These are phyloP conservation scores for Conoideocrella luteorostrata DNA, from an alignment of 2,329 filamentous ascomycete species.

Conservation along the genomic window DNA sequence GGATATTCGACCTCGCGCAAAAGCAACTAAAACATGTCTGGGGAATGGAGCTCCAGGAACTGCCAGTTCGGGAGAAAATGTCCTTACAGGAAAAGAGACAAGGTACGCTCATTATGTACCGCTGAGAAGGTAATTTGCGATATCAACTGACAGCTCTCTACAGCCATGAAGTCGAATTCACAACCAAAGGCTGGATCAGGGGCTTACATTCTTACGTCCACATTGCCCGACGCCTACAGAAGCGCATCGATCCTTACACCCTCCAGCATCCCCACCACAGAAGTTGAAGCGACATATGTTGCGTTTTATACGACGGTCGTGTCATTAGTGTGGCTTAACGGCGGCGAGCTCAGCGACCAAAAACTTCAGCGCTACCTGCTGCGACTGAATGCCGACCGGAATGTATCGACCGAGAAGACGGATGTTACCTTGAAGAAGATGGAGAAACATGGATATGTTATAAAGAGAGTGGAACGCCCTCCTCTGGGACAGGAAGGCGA, in stretches of 20 bases:
- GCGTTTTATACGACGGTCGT: conserved; percentile 78
- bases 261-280: conserved; percentile 55
- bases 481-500: conserved; percentile 55
- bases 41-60: conserved; percentile 87
- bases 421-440: conserved; percentile 69
- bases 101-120: conserved; percentile 41
- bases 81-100: conserved; percentile 72
- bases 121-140: not conserved
- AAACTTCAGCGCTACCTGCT: conserved; percentile 72
- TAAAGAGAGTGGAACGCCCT: conserved; percentile 62
- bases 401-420: conserved; percentile 69
- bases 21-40: conserved; percentile 63
- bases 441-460: conserved; percentile 75
- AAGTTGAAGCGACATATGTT: conserved; percentile 71
- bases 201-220: conserved; percentile 71
- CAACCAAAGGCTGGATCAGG: conserved; percentile 54
- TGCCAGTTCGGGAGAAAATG: conserved; percentile 74
- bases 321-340: conserved; percentile 66
- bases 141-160: not conserved
- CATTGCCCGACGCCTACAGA: conserved; percentile 62
- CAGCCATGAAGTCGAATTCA: conserved; percentile 38
- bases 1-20: conserved; percentile 73
- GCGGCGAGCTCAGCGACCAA: conserved; percentile 67
- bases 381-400: conserved; percentile 68
- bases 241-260: conserved; percentile 62